Percentiles rank a stretch among this genome's conserved stretches.
These are phyloP conservation scores for Fennellomyces sp. DNA, from an alignment of 371 early-diverging fungal species.

Conservation along the genomic window DNA sequence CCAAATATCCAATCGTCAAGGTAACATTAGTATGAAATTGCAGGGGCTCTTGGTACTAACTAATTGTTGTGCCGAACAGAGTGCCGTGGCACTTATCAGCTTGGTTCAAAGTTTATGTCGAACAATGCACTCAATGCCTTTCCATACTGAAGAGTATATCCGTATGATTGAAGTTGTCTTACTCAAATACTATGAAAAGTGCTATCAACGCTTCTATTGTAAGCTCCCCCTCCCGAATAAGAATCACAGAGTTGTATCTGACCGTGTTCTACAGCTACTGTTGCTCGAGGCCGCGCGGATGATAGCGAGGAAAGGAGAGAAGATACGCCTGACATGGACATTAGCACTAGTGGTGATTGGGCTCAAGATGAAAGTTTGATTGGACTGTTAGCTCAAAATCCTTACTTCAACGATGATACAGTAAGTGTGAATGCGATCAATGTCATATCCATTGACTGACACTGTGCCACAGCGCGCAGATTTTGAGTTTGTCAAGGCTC, in stretches of 20 bases:
- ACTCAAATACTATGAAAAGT: conserved; percentile 79
- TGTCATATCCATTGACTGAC: too few relatives aligned
- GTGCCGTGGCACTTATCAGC: conserved; percentile 62
- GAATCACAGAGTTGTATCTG: too few relatives aligned
- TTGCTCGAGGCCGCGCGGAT: conserved; percentile 53
- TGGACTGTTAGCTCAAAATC: conserved; percentile 65
- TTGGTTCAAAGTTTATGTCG: conserved; percentile 72
- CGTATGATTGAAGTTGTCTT: conserved; percentile 77
- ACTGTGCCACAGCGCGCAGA: conserved; percentile 35
- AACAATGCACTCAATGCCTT: conserved; percentile 73
- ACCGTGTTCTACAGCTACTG: conserved; percentile 51
- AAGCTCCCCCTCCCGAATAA: too few relatives aligned
- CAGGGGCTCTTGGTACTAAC: neutral
- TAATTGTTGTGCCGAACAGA: conserved; percentile 34
- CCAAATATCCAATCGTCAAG: conserved; percentile 56
- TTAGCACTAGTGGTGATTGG: conserved; percentile 77
- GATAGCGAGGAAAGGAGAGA: conserved; percentile 33
- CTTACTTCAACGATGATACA: conserved; percentile 57
- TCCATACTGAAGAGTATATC: conserved; percentile 79
- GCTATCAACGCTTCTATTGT: conserved; percentile 72
- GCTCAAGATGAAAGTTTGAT: conserved; percentile 77
- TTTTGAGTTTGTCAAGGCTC: conserved; percentile 35
- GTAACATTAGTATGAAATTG: too few relatives aligned
- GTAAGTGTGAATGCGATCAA: conserved; percentile 13
- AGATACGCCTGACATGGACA: conserved; percentile 36